A percentile compares a stretch with the other conserved stretches of the same genome.
Conservation (phyloP, 1,139 yeast genomes). For the Saccharomyces hybrid region DNA sequence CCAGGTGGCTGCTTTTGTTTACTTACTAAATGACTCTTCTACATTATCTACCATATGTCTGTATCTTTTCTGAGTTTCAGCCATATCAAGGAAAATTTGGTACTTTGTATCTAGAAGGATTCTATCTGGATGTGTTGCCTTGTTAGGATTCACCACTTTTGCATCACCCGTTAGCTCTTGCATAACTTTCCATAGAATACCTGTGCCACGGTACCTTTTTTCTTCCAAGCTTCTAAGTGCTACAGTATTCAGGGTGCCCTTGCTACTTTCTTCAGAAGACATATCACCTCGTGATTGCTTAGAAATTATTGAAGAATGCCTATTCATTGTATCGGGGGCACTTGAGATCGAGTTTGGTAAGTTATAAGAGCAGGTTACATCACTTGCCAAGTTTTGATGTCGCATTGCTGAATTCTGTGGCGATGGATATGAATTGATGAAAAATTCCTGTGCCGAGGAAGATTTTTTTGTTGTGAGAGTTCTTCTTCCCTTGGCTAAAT, state of each 20-base stretch:
- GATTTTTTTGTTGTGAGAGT: slow-evolving; percentile 3
- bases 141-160: slow-evolving; percentile 62
- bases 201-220: slow-evolving; percentile 37
- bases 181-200: slow-evolving; percentile 75
- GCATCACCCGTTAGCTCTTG: slow-evolving; percentile 78
- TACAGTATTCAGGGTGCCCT: neutral
- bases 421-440: neutral
- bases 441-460: neutral
- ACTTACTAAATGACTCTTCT: neutral
- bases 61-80: slow-evolving; percentile 69
- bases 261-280: neutral
- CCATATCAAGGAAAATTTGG: slow-evolving; percentile 79
- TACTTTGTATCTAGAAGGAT: slow-evolving; percentile 69
- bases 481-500: slow-evolving; percentile 7
- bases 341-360: neutral
- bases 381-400: neutral
- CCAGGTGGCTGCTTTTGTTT: neutral
- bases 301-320: neutral
- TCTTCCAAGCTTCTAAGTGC: slow-evolving; percentile 6
- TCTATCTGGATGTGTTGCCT: slow-evolving; percentile 54
- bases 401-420: neutral
- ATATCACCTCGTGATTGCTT: neutral
- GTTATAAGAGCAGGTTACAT: neutral
- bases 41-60: slow-evolving; percentile 56
- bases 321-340: neutral